Evolutionary conservation across 371 early-diverging fungal species (phyloP).

Genomic region (Mortierella sp.): DNA sequence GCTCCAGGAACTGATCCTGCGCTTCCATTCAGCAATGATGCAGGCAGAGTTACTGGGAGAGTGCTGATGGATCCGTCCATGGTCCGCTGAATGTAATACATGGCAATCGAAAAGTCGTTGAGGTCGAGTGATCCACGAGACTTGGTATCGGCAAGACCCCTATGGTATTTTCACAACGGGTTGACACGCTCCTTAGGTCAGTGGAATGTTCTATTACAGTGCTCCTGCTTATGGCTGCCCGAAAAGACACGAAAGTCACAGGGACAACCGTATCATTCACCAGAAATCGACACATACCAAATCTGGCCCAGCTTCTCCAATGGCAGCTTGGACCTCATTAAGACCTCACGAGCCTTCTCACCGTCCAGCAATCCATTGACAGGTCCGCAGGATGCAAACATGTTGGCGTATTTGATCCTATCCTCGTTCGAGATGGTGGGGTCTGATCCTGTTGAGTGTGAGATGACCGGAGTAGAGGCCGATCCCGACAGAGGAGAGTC

Average conservation of each 20-base stretch:
- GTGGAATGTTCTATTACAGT: too few relatives aligned
- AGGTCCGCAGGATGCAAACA: conserved; percentile 79
- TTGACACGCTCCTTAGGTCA: too few relatives aligned
- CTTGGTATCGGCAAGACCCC: conserved; percentile 80
- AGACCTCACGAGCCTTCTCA: conserved; percentile 63
- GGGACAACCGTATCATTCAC: background rate
- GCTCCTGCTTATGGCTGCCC: too few relatives aligned
- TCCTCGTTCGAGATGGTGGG: conserved; percentile 66
- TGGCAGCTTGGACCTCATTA: conserved; percentile 66
- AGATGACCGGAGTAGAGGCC: conserved; percentile 37
- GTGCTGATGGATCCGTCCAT: conserved; percentile 72
- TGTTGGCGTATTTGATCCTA: conserved; percentile 73
- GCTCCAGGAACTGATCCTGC: conserved; percentile 63
- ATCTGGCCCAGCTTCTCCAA: conserved; percentile 63
- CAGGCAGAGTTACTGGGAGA: conserved; percentile 73
- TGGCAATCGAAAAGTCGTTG: conserved; percentile 84
- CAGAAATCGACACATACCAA: conserved; percentile 42
- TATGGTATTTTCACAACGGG: conserved; percentile 7
- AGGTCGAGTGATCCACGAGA: conserved; percentile 75
- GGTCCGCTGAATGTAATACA: conserved; percentile 81
- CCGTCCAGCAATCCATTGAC: conserved; percentile 74
- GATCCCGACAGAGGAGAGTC: conserved; percentile 47
- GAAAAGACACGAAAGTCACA: background rate
- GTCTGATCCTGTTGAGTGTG: conserved; percentile 49
- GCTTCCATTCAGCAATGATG: conserved; percentile 63